Conservation (phyloP, 495 filamentous ascomycete species). For the Neurospora hispaniola region DNA sequence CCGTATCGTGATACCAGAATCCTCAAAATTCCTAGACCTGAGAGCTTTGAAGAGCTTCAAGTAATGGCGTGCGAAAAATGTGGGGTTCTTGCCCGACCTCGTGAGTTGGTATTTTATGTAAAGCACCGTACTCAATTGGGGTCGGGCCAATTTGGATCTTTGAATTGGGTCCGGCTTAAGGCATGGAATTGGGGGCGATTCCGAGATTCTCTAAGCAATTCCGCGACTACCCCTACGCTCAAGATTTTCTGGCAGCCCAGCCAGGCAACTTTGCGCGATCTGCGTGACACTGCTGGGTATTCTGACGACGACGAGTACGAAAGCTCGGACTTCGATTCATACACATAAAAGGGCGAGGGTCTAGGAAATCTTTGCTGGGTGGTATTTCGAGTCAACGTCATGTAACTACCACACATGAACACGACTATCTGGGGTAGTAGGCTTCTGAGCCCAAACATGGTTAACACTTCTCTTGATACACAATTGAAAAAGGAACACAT, state of each 20-base stretch:
- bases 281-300: not conserved
- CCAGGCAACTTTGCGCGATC: not conserved
- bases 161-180: not conserved
- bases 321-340: not conserved
- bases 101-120: not conserved
- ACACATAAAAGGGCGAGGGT: not conserved
- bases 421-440: not conserved
- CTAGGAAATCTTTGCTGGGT: not conserved
- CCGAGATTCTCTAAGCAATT: not conserved
- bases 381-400: not conserved
- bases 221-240: not conserved
- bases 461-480: not conserved
- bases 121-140: not conserved
- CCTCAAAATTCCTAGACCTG: not conserved
- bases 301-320: not conserved
- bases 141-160: not conserved
- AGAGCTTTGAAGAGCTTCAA: not conserved
- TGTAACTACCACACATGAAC: not conserved
- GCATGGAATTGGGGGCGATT: not conserved
- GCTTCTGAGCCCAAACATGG: not conserved
- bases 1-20: not conserved
- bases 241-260: not conserved
- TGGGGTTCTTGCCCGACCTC: not conserved
- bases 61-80: not conserved
- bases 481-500: not conserved